These are phyloP conservation scores for Blastocladiella emersonii DNA, from an alignment of 371 early-diverging fungal species.

Conservation along the genomic window DNA sequence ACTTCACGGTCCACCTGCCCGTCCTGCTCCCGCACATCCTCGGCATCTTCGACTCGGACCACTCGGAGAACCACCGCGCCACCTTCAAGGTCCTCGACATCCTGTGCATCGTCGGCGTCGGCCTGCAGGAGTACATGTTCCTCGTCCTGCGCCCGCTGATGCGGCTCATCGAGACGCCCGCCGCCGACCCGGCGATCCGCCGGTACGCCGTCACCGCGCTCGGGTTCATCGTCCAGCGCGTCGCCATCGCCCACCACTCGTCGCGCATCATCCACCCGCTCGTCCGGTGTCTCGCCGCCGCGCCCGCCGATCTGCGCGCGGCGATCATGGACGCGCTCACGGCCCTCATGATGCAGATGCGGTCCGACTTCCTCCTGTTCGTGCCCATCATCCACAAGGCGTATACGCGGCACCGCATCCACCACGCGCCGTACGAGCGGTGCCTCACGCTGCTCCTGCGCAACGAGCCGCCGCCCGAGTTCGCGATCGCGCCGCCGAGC, in stretches of 20 bases:
- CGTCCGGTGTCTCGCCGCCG: slow-evolving; percentile 52
- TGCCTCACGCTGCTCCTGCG: slow-evolving; percentile 58
- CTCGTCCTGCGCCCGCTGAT: slow-evolving; percentile 81
- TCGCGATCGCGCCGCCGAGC: not conserved
- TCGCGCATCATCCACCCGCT: slow-evolving; percentile 84
- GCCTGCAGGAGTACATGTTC: slow-evolving; percentile 86
- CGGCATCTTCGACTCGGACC: slow-evolving; percentile 65
- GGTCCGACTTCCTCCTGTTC: slow-evolving; percentile 76
- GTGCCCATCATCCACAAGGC: slow-evolving; percentile 77
- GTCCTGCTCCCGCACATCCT: slow-evolving; percentile 55
- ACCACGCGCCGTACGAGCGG: slow-evolving; percentile 51
- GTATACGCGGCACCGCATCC: slow-evolving; percentile 39
- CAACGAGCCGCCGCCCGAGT: slow-evolving; percentile 55
- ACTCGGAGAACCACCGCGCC: slow-evolving; percentile 49
- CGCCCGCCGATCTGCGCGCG: slow-evolving; percentile 48
- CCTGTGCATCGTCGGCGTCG: slow-evolving; percentile 69
- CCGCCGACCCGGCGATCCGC: slow-evolving; percentile 47
- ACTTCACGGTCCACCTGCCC: slow-evolving; percentile 69
- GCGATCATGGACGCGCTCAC: slow-evolving; percentile 72
- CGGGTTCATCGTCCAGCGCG: slow-evolving; percentile 57
- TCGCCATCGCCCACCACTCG: slow-evolving; percentile 78
- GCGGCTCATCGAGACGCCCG: slow-evolving; percentile 58
- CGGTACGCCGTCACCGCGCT: slow-evolving; percentile 64
- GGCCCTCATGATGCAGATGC: slow-evolving; percentile 70
- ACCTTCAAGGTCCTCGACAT: slow-evolving; percentile 70